Evolutionary conservation across 2,329 filamentous ascomycete genomes (phyloP), one percentile per base, ranked within the genome.

Genomic region (Teratosphaeria nubilosa): DNA sequence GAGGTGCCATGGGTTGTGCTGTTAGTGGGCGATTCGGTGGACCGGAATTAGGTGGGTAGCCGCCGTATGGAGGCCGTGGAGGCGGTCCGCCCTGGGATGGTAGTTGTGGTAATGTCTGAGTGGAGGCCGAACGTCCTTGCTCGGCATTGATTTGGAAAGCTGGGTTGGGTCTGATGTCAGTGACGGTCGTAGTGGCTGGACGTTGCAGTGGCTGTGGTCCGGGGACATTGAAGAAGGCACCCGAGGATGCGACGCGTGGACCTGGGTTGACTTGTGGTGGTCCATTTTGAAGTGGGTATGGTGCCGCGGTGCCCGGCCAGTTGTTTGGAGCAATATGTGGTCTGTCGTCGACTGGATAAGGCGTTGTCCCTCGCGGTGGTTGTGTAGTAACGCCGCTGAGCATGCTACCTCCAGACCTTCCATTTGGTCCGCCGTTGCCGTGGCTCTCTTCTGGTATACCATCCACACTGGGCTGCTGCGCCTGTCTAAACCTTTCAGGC

Each of bases 241-340:
- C 61, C 6, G 58, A 30, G 34, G 60, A 41, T 41, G 68, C 67
- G 77, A 78, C 53, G 20, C 58, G 56, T n/a, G 54, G 41, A 14
- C 59, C 24, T 6, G 59, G 51, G 5, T 54, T 48, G 13, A 58
- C 41, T 41, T 79, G 45, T 27, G 80, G 76, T 22, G 83, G 80
- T 56, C 78, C 76, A 63, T 88, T 85, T 63, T 88, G 86, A 54
- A 85, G 79, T 0, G 87, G 87, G 65, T 91, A 91, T 1, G 87
- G 87, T 1, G 84, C 84, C 24, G 81, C 77, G 10, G 85, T 80
- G 16, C 82, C 73, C 34, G 68, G 58, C 74, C 76, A 54, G 59
- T 64, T 58, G 75, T 75, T 37, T 5, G 37, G 70, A 68, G 31
- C 51, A 41, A 60, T 51, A 22, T 53, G 52, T 56, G 79, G 68